Evolutionary conservation across 257 asterid genomes (phyloP), one percentile per base, ranked within the genome.

Genomic region (Verbascum thapsus): DNA sequence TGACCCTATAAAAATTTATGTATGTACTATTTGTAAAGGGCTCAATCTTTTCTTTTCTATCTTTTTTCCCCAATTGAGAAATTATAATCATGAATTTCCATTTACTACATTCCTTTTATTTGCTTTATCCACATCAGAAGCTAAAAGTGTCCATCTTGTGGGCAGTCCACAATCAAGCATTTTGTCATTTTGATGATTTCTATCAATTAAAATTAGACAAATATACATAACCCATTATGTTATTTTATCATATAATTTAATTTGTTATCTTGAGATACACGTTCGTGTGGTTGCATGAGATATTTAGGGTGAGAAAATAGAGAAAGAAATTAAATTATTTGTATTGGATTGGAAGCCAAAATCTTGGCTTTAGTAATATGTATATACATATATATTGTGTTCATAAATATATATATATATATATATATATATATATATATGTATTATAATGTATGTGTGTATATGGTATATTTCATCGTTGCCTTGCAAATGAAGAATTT

Each of bases 401-500:
- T n/a, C n/a, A n/a, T n/a, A n/a, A n/a, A 30, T 15, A 10, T 50
- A 45, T 52, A 49, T 26, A 18, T 22, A 35, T 53, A 40, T 38
- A 17, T 34, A 13, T 39, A 47, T 12, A 49, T 18, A 62, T 26
- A 61, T 44, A 60, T 58, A 43, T 41, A 57, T 64, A 16, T 63
- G 20, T n/a, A n/a, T 26, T 26, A 26, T 26, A 26, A 26, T 26
- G 32, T 26, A 1, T 26, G 32, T 26, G 32, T 26, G 3, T 2
- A 26, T 2, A 26, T n/a, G 5, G 5, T 26, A 5, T 43, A 22
- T 53, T 20, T 42, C 64, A 76, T 59, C 32, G 72, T 65, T 72
- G 64, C 47, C 86, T 81, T 84, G 65, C 62, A 58, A 67, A 19
- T 77, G 77, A 85, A 85, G 91, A 78, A 78, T 76, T 58, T 67